Base-by-base conservation (phyloP, 495 filamentous ascomycete genomes). In the Penicillium fimorum region DNA sequence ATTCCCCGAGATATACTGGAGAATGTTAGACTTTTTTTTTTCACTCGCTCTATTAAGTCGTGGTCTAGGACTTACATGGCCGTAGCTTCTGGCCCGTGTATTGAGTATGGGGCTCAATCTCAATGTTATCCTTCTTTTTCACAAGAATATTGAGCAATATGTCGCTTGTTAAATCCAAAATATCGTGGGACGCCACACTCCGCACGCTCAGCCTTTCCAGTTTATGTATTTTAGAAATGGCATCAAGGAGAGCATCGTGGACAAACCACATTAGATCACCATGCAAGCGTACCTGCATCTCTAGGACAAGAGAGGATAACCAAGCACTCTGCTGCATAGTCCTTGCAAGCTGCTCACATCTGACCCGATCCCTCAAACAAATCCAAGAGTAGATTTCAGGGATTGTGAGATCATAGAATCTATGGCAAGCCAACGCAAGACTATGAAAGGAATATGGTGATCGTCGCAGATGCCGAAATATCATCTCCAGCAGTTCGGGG, bases 1-100 rank as follows among this genome's bases (percentile, higher is more conserved):
- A 27, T 27, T 10, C 45, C 32, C 46, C 46, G 13, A 48, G 46
- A 33, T 48, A 33, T 32, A 48, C 46, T 48, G 15, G 10, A 20
- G 25, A 20, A 18, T 10, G 20, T 10, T 48, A 18, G 17, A 6
- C 30, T 20, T n/a, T n/a, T n/a, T n/a, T n/a, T n/a, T n/a, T n/a
- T n/a, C n/a, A n/a, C 13, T 48, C 2, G n/a, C n/a, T 48, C 15
- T 5, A 1, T 32, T 1, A 1, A 10, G n/a, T 33, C n/a, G 9
- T 6, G 12, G 20, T 12, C 30, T 20, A 25, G 3, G 24, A 48
- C 29, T 48, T 11, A 48, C 46, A 20, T 0, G 46, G 35, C 3
- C 46, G 46, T 32, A 48, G 32, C 6, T 5, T 35, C 2, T 20
- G 46, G 13, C 46, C 46, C 10, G n/a, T 13, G 5, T 10, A 48